phyloP scores from a whole-genome alignment of 768 basidiomycete genomes.

The Hemileccinum rubropunctum region DNA sequence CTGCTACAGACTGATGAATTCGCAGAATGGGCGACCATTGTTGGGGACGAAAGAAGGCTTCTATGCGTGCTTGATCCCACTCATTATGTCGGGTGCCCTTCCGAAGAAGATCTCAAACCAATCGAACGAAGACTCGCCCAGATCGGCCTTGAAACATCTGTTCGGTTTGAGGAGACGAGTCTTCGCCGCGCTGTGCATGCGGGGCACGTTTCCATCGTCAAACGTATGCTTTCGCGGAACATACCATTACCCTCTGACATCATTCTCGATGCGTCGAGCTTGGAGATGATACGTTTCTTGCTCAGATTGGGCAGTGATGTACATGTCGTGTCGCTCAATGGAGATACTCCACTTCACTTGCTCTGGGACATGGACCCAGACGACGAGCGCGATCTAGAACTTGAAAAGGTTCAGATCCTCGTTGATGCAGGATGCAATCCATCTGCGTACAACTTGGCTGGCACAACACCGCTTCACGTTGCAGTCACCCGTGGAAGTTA shows the following conservation, averaged over 20 bases:
- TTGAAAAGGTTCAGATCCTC: neutral
- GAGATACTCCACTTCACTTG: conserved; percentile 1
- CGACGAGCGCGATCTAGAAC: neutral
- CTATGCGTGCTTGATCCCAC: neutral
- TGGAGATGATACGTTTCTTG: neutral
- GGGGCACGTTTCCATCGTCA: conserved; percentile 4
- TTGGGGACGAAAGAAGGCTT: neutral
- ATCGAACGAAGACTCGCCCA: conserved; percentile 8
- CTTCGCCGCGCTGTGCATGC: neutral
- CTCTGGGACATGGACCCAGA: neutral
- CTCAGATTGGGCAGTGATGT: conserved; percentile 1
- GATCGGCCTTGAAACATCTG: neutral
- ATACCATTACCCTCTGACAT: conserved; percentile 1
- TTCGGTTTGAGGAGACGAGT: neutral
- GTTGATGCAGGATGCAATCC: neutral
- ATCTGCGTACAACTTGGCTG: neutral
- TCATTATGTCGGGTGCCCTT: no score
- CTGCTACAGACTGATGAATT: conserved; percentile 13
- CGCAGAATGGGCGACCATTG: conserved; percentile 3
- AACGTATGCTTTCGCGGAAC: neutral
- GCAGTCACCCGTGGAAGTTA: neutral
- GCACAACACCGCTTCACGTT: neutral
- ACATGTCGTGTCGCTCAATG: neutral
- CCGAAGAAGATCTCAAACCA: neutral
- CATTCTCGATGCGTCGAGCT: neutral